phyloP scores from a whole-genome alignment of 2,329 filamentous ascomycete genomes.

The Aaosphaeria arxii region DNA sequence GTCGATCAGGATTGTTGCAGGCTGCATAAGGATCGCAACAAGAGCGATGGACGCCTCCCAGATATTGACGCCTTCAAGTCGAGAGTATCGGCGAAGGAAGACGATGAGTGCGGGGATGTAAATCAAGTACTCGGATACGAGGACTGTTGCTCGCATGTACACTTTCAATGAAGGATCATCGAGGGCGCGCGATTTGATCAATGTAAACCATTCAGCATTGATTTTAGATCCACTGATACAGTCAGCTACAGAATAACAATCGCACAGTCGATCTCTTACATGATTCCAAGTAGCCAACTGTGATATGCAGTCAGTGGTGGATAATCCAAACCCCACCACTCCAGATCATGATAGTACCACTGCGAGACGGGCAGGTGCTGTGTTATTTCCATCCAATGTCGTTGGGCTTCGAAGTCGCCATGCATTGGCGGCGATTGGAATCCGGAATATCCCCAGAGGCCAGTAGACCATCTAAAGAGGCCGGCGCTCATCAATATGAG shows the following conservation, averaged over 20 bases:
- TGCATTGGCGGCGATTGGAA: slow-evolving; percentile 83
- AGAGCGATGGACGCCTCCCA: slow-evolving; percentile 86
- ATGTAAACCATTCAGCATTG: slow-evolving; percentile 81
- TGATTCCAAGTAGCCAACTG: slow-evolving; percentile 88
- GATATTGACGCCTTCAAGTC: slow-evolving; percentile 69
- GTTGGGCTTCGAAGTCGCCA: slow-evolving; percentile 95
- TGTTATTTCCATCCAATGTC: slow-evolving; percentile 99
- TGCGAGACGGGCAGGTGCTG: slow-evolving; percentile 83
- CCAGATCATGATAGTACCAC: slow-evolving; percentile 96
- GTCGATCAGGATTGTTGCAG: slow-evolving; percentile 84
- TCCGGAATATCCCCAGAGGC: slow-evolving; percentile 93
- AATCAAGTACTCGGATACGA: slow-evolving; percentile 85
- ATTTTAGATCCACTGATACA: slow-evolving; percentile 64
- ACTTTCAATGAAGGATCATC: slow-evolving; percentile 81
- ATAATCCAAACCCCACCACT: slow-evolving; percentile 98
- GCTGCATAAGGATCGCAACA: slow-evolving; percentile 88
- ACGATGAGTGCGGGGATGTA: slow-evolving; percentile 84
- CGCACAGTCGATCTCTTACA: slow-evolving; percentile 48
- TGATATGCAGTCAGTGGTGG: slow-evolving; percentile 97
- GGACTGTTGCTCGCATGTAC: slow-evolving; percentile 91
- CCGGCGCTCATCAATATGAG: slow-evolving; percentile 86
- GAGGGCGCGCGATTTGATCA: slow-evolving; percentile 76
- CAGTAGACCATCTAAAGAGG: slow-evolving; percentile 88
- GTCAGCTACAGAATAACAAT: slow-evolving; percentile 7
- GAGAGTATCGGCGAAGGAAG: slow-evolving; percentile 78